Conservation (phyloP, 1,284 basidiomycete genomes). For the Ustilago hordei region DNA sequence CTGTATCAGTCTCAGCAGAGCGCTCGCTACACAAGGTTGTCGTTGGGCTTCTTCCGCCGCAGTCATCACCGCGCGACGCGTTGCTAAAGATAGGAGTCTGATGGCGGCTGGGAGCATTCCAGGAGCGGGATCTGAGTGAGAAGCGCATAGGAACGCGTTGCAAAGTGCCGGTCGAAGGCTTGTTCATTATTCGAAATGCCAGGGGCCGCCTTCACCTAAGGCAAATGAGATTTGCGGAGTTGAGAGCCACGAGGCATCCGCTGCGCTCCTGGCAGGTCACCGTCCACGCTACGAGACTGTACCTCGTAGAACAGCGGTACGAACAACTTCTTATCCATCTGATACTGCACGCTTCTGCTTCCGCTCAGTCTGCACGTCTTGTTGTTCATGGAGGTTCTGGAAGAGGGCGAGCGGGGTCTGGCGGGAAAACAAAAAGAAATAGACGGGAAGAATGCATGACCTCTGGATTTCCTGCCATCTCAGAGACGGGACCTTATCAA, state of each 20-base stretch:
- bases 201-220: background rate
- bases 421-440: background rate
- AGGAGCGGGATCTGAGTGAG: background rate
- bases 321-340: background rate
- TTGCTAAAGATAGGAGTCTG: background rate
- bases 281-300: background rate
- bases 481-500: background rate
- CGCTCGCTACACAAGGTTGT: background rate
- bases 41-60: background rate
- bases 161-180: background rate
- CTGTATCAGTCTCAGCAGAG: background rate
- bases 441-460: slow-evolving; percentile 4
- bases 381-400: background rate
- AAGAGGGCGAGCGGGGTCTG: background rate
- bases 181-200: slow-evolving; percentile 13
- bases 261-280: background rate
- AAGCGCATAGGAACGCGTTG: background rate
- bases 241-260: background rate
- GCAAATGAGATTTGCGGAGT: slow-evolving; percentile 19
- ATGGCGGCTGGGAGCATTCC: slow-evolving; percentile 1
- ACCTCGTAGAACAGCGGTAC: background rate
- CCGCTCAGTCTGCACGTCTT: background rate
- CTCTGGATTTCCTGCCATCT: background rate
- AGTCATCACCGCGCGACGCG: background rate
- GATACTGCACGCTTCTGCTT: background rate